Conservation (phyloP, 148 eudicot species). For the Tetragonia tetragonoides region DNA sequence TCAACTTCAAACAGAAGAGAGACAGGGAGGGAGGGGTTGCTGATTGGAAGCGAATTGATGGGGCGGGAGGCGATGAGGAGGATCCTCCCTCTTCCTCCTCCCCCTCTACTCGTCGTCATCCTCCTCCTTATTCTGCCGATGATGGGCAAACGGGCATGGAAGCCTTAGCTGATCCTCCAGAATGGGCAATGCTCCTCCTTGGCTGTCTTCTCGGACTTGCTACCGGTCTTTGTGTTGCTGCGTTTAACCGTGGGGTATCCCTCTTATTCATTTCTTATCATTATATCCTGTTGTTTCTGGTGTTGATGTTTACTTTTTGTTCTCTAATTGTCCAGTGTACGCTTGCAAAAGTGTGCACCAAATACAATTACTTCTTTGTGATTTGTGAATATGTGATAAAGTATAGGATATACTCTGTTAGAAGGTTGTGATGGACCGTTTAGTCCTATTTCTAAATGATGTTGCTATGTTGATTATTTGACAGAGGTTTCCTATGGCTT, state of each 20-base stretch:
- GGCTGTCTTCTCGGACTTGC: constrained; percentile 96
- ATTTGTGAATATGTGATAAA: background rate
- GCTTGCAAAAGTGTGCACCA: background rate
- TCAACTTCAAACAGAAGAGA: constrained; percentile 13
- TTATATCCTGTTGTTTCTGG: background rate
- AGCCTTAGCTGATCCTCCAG: constrained; percentile 68
- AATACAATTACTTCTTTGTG: background rate
- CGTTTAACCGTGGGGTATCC: constrained; percentile 74
- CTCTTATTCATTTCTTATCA: background rate
- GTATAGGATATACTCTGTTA: too few species aligned
- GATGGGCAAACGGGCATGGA: constrained; percentile 31
- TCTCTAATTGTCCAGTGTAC: background rate
- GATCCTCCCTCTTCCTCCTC: constrained; percentile 17
- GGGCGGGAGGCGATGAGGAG: constrained; percentile 14
- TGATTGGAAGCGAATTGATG: constrained; percentile 3
- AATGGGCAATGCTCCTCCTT: constrained; percentile 88
- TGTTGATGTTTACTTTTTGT: background rate
- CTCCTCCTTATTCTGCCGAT: background rate
- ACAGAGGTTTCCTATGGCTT: too few species aligned
- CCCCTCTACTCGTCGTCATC: constrained; percentile 11
- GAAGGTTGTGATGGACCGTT: background rate
- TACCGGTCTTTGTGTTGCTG: constrained; percentile 90
- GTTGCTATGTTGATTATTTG: too few species aligned
- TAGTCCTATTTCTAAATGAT: too few species aligned
- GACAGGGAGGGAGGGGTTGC: too few species aligned